These are phyloP conservation scores for Wickerhamomyces hampshirensis DNA, from an alignment of 805 yeast species.

Conservation along the genomic window DNA sequence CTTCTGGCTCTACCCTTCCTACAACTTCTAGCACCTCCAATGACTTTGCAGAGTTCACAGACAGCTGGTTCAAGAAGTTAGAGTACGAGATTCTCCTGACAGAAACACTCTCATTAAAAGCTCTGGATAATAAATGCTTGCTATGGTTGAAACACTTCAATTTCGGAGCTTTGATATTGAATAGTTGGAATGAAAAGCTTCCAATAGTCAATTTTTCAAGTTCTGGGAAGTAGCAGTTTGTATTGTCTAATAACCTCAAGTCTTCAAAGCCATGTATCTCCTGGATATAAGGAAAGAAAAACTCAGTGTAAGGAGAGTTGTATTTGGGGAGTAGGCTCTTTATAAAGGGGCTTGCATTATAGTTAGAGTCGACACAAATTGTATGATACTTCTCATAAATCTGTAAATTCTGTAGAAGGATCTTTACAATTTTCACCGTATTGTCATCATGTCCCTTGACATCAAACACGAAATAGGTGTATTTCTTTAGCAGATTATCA, in stretches of 20 bases:
- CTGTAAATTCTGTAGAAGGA: slow-evolving; percentile 13
- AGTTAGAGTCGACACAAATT: slow-evolving; percentile 4
- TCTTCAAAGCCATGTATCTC: slow-evolving; percentile 19
- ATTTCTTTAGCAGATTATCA: slow-evolving; percentile 4
- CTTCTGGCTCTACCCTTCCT: slow-evolving; percentile 8
- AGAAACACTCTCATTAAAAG: slow-evolving; percentile 14
- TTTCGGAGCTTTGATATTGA: slow-evolving; percentile 15
- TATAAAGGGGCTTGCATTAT: slow-evolving; percentile 9
- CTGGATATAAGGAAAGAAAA: slow-evolving; percentile 11
- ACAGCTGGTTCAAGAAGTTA: slow-evolving; percentile 10
- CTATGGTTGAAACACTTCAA: slow-evolving; percentile 12
- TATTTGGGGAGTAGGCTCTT: slow-evolving; percentile 14
- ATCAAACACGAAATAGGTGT: slow-evolving; percentile 15
- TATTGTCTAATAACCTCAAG: slow-evolving; percentile 19
- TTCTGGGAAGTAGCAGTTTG: slow-evolving; percentile 16
- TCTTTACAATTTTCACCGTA: slow-evolving; percentile 11
- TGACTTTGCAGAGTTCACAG: slow-evolving; percentile 4
- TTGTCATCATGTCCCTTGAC: slow-evolving; percentile 2
- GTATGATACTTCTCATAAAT: slow-evolving; percentile 10
- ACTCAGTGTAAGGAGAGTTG: slow-evolving; percentile 17
- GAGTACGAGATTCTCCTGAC: slow-evolving; percentile 13
- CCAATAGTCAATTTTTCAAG: slow-evolving; percentile 17
- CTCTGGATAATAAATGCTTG: slow-evolving; percentile 12
- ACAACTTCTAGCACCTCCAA: slow-evolving; percentile 13
- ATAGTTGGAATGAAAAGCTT: slow-evolving; percentile 18